Evolutionary conservation across 129 eudicot species (phyloP).

Genomic region (Ambrosia trifida): DNA sequence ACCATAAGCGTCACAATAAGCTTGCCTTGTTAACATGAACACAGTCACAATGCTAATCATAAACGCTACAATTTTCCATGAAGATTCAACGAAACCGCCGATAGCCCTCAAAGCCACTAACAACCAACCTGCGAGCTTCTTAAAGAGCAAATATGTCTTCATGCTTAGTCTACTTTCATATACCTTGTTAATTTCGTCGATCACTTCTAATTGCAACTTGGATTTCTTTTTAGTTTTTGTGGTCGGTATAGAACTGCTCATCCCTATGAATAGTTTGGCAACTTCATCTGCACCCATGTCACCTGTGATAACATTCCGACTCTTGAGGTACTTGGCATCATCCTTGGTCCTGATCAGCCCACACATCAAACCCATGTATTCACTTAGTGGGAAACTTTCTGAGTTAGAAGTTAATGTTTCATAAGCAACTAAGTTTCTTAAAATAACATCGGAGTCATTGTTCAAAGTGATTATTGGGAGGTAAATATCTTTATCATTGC

Average conservation of each 20-base stretch:
- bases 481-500: neutral
- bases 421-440: conserved; percentile 53
- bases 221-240: neutral
- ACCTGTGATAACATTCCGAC: conserved; percentile 21
- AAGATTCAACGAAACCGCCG: conserved; percentile 4
- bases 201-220: neutral
- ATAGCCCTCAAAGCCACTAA: conserved; percentile 2
- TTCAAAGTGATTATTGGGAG: conserved; percentile 36
- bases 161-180: neutral
- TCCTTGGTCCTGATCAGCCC: conserved; percentile 40
- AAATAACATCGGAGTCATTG: conserved; percentile 33
- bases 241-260: conserved; percentile 17
- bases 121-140: conserved; percentile 21
- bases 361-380: conserved; percentile 47
- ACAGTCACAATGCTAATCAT: conserved; percentile 21
- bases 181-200: conserved; percentile 8
- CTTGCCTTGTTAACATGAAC: conserved; percentile 16
- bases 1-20: conserved; percentile 25
- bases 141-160: conserved; percentile 3
- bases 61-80: conserved; percentile 27
- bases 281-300: conserved; percentile 31
- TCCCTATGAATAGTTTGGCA: conserved; percentile 42
- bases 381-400: conserved; percentile 17
- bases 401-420: conserved; percentile 14
- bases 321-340: conserved; percentile 37